Evolutionary conservation across 257 asterid species (phyloP).

Genomic region (Cruciata laevipes): DNA sequence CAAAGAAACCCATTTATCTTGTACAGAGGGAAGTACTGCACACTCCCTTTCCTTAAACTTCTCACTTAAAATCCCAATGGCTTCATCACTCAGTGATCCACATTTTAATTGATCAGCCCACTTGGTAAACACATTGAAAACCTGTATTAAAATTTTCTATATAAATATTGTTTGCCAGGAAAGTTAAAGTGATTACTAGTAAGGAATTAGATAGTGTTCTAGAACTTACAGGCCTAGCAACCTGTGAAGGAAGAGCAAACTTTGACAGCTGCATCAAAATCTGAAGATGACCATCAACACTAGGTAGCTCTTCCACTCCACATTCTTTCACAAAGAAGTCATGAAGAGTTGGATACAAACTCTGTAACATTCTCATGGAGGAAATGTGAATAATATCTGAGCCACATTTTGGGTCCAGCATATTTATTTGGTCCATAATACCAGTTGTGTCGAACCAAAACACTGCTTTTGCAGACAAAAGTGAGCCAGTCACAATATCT

Average conservation of each 20-base stretch:
- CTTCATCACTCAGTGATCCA: conserved; percentile 65
- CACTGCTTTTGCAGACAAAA: conserved; percentile 66
- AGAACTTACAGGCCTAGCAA: conserved; percentile 59
- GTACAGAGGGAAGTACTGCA: conserved; percentile 75
- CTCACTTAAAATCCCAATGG: conserved; percentile 49
- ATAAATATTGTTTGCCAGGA: not conserved
- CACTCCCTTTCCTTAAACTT: conserved; percentile 50
- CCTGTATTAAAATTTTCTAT: conserved; percentile 28
- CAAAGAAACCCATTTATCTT: conserved; percentile 92
- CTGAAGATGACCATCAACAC: conserved; percentile 65
- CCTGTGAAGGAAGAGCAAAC: conserved; percentile 60
- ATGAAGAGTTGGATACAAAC: conserved; percentile 64
- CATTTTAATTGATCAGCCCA: conserved; percentile 69
- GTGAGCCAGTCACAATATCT: conserved; percentile 58
- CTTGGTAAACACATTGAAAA: conserved; percentile 56
- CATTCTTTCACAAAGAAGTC: conserved; percentile 85
- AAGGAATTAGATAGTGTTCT: not conserved
- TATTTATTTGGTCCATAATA: conserved; percentile 38
- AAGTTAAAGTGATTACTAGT: not conserved
- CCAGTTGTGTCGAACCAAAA: conserved; percentile 72
- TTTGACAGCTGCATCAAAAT: conserved; percentile 61
- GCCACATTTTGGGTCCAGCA: conserved; percentile 24
- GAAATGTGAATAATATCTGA: conserved; percentile 25
- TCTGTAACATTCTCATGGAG: conserved; percentile 38
- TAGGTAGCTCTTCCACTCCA: conserved; percentile 68